Evolutionary conservation across 805 yeast species (phyloP).

Genomic region (Jamesozyma rosinii): DNA sequence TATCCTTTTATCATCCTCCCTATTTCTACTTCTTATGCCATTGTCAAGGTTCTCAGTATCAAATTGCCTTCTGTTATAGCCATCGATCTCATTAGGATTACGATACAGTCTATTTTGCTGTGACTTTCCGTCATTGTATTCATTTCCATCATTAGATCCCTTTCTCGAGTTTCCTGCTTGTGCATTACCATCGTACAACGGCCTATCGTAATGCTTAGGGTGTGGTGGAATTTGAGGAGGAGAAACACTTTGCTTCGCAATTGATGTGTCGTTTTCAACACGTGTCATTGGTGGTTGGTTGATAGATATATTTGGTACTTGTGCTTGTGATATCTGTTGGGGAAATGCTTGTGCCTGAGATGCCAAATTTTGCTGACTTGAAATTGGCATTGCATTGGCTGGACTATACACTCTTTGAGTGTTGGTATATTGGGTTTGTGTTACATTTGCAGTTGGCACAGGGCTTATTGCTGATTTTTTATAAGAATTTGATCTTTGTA

Average conservation of each 20-base stretch:
- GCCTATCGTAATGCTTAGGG: slow-evolving; percentile 6
- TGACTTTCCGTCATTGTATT: not conserved
- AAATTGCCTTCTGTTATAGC: not conserved
- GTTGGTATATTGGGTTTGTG: not conserved
- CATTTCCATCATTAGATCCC: not conserved
- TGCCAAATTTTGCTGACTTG: not conserved
- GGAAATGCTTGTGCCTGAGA: not conserved
- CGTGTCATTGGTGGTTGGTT: not conserved
- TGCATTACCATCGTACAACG: slow-evolving; percentile 11
- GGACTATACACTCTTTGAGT: not conserved
- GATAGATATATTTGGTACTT: not conserved
- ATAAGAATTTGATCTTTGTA: not conserved
- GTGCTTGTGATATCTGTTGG: not conserved
- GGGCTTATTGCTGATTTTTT: not conserved
- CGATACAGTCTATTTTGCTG: not conserved
- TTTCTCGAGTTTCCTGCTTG: slow-evolving; percentile 5
- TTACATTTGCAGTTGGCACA: not conserved
- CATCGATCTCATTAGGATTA: not conserved
- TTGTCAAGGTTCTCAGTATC: not conserved
- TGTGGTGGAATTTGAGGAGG: slow-evolving; percentile 19
- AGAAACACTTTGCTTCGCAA: not conserved
- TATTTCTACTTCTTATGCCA: not conserved
- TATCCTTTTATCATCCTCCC: no score
- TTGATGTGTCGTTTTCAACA: not conserved
- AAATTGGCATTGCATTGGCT: not conserved